A percentile compares a stretch with the other conserved stretches of the same genome.
These are phyloP conservation scores for Talaromyces sp. DNA, from an alignment of 2,329 filamentous ascomycete species.

Conservation along the genomic window DNA sequence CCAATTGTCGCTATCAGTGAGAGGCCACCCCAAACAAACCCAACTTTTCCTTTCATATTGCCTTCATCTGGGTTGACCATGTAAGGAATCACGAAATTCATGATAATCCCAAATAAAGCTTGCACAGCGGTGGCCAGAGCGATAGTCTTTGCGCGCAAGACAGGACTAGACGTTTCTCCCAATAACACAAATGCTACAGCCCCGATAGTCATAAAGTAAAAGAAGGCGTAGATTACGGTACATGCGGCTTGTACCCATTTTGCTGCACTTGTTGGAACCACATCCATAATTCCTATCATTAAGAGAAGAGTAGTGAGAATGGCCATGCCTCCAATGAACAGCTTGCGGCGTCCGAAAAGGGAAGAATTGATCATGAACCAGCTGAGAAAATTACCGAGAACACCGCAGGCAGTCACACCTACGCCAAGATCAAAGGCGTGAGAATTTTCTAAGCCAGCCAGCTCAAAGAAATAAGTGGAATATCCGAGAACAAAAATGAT, in stretches of 20 bases:
- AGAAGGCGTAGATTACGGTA: constrained; percentile 40
- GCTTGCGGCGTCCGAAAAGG: constrained; percentile 26
- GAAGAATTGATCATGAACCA: constrained; percentile 32
- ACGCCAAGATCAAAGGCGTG: constrained; percentile 36
- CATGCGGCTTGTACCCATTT: constrained; percentile 35
- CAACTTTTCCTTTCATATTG: constrained; percentile 27
- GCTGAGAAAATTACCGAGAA: constrained; percentile 32
- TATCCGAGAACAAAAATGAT: constrained; percentile 44
- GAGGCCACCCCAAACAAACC: constrained; percentile 36
- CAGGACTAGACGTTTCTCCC: constrained; percentile 37
- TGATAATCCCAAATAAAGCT: constrained; percentile 26
- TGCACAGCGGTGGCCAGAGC: constrained; percentile 38
- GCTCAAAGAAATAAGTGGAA: constrained; percentile 48
- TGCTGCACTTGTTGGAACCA: constrained; percentile 28
- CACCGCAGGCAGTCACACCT: constrained; percentile 33
- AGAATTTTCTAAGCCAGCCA: constrained; percentile 27
- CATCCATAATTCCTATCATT: constrained; percentile 37
- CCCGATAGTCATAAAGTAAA: constrained; percentile 43
- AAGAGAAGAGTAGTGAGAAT: constrained; percentile 32
- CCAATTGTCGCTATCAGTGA: constrained; percentile 31
- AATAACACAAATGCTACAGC: constrained; percentile 39
- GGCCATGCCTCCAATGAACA: constrained; percentile 31
- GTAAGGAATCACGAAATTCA: constrained; percentile 39
- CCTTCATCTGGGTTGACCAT: constrained; percentile 34
- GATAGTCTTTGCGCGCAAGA: constrained; percentile 41